Evolutionary conservation across 805 yeast genomes (phyloP), one percentile per base, ranked within the genome.

Genomic region (Teunomyces funiuensis): DNA sequence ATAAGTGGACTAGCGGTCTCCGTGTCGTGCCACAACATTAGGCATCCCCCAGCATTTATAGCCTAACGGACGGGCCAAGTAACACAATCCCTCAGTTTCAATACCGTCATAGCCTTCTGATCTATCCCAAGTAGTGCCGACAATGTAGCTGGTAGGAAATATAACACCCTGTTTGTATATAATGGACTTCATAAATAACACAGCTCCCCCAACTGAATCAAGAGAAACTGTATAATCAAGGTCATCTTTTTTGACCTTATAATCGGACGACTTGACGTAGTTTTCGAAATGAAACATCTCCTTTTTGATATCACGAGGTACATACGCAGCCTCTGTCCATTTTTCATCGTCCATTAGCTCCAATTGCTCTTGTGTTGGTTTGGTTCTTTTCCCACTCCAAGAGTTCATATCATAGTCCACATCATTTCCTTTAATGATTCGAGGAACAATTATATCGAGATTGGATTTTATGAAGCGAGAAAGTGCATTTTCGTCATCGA

Each of bases 191-290:
- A 64, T 62, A 44, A 72, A 74, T 10, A 76, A 57, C 1, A 75
- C 63, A 1, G 79, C 79, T 6, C 80, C 79, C 1, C 81, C 80
- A 8, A 76, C 81, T 2, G 79, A 73, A 46, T 74, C 79, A 17
- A 76, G 46, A 22, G 53, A 53, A 2, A 63, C 57, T 6, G 44
- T 9, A 27, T 55, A 50, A 26, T 44, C 46, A 14, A 46, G 27
- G 14, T 39, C 26, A 11, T 34, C 40, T 26, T 20, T 5, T 33
- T 34, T 29, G 36, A 16, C 11, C 14, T 18, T 10, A 44, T 49
- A 27, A 6, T 36, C 33, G 28, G 41, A 11, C 5, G 37, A n/a
- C 38, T 40, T 27, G 37, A 46, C 51, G 40, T 54, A 55, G 18
- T 41, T 44, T 7, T 37, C 51, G 37, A 68, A 55, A 42, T 68